Base-by-base conservation (phyloP, 108 stramenopile species). In the Nitzschia palea region DNA sequence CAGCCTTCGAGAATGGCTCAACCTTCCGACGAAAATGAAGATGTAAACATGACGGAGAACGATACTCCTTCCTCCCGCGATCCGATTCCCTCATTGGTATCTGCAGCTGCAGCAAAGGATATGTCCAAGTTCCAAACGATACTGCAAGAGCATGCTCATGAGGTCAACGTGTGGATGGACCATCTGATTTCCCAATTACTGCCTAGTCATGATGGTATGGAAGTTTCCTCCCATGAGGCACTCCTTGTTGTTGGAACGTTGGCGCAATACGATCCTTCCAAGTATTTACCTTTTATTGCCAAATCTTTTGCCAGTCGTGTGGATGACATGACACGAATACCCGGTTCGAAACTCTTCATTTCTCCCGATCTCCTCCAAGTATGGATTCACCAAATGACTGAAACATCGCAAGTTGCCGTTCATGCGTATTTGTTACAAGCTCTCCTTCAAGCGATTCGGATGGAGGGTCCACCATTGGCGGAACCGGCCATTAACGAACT, bases 321-420 rank as follows among this genome's bases (percentile, higher is more conserved):
- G 20, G 23, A n/a, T 12, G 20, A 25, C 3, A 40, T 34, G 6
- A 25, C 40, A 40, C 23, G 1, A 35, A 30, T 17, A 18, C 6
- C 2, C 8, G 32, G 1, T 3, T 9, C 14, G 2, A 52, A 3
- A 2, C 25, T 65, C 2, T 22, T n/a, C 33, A 54, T 65, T 32
- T 65, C 65, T 1, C 20, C 50, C 28, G 0, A 36, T 31, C 20
- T 68, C 26, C 23, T 68, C 12, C 55, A 55, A 31, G 44, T 68
- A n/a, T 68, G 67, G 67, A 68, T 68, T 1, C 52, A 56, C 29
- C 67, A 68, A 44, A 18, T 68, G 28, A 26, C 51, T 4, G 35
- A 28, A 20, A 68, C 55, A 17, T 28, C 35, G n/a, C 29, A 33
- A 0, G 43, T 68, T 26, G 34, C 51, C 8, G 67, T 68, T 30